Evolutionary conservation across 805 yeast genomes (phyloP), one percentile per base, ranked within the genome.

Genomic region (Tetrapisispora phaffii): DNA sequence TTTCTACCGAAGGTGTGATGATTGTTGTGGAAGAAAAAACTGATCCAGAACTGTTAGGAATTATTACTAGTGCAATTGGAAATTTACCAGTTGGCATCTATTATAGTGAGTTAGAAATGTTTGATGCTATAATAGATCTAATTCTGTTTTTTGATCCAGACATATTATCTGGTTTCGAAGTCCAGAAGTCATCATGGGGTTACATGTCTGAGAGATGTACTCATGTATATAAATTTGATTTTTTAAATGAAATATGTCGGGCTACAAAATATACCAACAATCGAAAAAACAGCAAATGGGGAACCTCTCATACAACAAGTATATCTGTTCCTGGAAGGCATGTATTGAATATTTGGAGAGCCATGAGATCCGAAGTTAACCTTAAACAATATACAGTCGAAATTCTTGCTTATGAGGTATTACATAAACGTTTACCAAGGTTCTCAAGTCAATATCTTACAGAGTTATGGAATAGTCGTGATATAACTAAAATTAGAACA

Each of bases 111-210:
- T 47, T 61, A 1, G 77, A 72, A 7, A 68, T 85, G 77, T 58
- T 88, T 1, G 66, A 71, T 8, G 71, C 71, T 6, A 65, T 90
- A 8, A 64, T 79, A 0, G 69, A 72, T 1, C 50, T 82, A 15
- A 79, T 85, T 0, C 73, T 78, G 17, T 52, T 68, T 2, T 70
- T 78, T 42, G 97, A 93, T 57, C 97, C 97, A 0, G 98, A 93
- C 59, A 77, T 93, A 26, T 57, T 93, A 6, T 73, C 85, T 0
- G 97, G 97, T 0, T 93, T 75, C 59, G 98, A 93, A 56, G 73
- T 86, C 6, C 84, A 86, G 50, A 66, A 80, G 0, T 55, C 75
- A 0, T 85, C 97, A 0, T 90, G 97, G 97, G 97, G 98, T 0
- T 93, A 85, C 55, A 44, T 89, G 0, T 71, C 85, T 22, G 93